Evolutionary conservation across 306 rosid genomes (phyloP).

Genomic region (Astragalus membranaceus): DNA sequence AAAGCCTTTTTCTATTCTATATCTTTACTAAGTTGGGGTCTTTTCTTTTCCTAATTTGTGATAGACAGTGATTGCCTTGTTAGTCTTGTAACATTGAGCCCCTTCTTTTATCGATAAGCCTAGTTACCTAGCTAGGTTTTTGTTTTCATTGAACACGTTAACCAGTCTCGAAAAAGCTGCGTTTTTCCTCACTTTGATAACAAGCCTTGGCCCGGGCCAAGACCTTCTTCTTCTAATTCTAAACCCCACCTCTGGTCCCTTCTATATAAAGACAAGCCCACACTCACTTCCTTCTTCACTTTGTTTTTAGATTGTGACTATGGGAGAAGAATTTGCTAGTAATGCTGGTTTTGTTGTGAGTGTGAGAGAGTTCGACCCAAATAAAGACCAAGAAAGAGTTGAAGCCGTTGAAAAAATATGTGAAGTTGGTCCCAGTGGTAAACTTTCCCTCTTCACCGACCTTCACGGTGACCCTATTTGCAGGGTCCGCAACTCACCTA

Average conservation of each 20-base stretch:
- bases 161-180: slow-evolving; percentile 28
- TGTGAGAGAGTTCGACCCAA: slow-evolving; percentile 65
- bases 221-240: too few relatives aligned
- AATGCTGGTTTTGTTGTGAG: background rate
- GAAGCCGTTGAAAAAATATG: slow-evolving; percentile 74
- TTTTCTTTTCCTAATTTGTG: background rate
- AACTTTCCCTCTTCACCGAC: slow-evolving; percentile 85
- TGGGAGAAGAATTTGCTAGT: slow-evolving; percentile 7
- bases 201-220: background rate
- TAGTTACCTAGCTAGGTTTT: background rate
- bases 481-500: slow-evolving; percentile 94
- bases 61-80: background rate
- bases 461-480: slow-evolving; percentile 87
- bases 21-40: background rate
- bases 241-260: background rate
- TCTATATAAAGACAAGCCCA: slow-evolving; percentile 10
- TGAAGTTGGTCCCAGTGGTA: slow-evolving; percentile 71
- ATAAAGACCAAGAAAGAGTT: slow-evolving; percentile 43
- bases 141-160: slow-evolving; percentile 39
- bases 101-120: background rate
- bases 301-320: background rate
- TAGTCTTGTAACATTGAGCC: background rate
- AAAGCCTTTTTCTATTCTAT: background rate
- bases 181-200: background rate
- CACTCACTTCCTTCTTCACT: background rate